Base-by-base conservation (phyloP, 108 stramenopile species). In the Licmophora abbreviata region DNA sequence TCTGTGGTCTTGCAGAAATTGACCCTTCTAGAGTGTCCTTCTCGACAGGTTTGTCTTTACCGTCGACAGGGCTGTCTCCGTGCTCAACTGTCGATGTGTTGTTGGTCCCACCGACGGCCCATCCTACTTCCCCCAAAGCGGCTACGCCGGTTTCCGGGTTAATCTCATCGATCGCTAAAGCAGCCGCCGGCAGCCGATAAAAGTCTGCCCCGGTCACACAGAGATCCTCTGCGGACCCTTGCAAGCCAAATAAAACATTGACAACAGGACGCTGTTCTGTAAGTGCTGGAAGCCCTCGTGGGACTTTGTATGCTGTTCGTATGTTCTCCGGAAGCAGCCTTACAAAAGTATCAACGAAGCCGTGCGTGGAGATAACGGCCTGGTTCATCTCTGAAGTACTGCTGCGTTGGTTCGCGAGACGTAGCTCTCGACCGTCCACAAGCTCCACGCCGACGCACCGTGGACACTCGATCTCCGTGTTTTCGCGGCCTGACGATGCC, bases 281-380 rank as follows among this genome's bases (percentile, higher is more conserved):
- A 6, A 93, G 55, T 14, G 84, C 85, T 32, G 83, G 79, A 15
- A 93, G 56, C 7, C 91, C 91, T 14, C 51, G 52, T 15, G 91
- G 91, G 23, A 85, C 75, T 12, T 83, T 79, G 53, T 84, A 67
- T 21, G 71, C 52, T 15, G 63, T 54, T 29, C 87, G 82, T n/a
- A 79, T 65, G 0, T 87, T 83, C 3, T 60, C 52, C 1, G 82
- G 75, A 18, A 88, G 28, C 0, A 88, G 59, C 29, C 72, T 68
- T 22, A 85, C 58, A 50, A 88, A 93, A n/a, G 91, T 93, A 1
- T 74, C 66, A 43, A 93, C 84, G 49, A 88, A 76, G 14, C 86
- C 85, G 54, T 72, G 40, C 59, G 68, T 80, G 22, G 80, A 84
- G 29, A 93, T 50, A 9, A 88, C 83, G 22, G 63, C 73, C 1